These are phyloP conservation scores for Aspergillus neoniger DNA, from an alignment of 2,329 filamentous ascomycete species.

Conservation along the genomic window DNA sequence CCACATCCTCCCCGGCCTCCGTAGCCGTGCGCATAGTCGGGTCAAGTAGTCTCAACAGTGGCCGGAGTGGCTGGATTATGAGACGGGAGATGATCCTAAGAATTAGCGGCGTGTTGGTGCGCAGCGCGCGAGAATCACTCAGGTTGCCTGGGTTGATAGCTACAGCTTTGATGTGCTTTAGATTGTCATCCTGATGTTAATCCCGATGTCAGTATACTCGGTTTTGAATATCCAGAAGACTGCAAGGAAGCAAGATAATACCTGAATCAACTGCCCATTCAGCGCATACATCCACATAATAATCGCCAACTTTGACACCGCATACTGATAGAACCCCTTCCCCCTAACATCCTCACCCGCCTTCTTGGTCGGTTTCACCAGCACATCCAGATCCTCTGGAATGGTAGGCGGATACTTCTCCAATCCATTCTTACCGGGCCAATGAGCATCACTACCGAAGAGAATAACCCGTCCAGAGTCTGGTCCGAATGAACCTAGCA, in stretches of 20 bases:
- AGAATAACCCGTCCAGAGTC: neutral
- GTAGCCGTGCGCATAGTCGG: conserved; percentile 2
- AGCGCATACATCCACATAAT: conserved; percentile 18
- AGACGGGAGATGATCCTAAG: neutral
- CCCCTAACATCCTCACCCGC: neutral
- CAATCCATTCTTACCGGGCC: conserved; percentile 2
- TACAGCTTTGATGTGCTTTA: conserved; percentile 4
- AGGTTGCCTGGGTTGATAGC: conserved; percentile 10
- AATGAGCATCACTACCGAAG: conserved; percentile 4
- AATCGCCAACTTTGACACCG: conserved; percentile 8
- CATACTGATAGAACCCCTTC: conserved; percentile 11
- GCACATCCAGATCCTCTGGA: conserved; percentile 4
- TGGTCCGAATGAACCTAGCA: neutral
- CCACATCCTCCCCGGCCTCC: neutral
- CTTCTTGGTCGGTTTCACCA: conserved; percentile 3
- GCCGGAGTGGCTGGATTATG: neutral
- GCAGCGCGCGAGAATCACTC: neutral
- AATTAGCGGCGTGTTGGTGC: neutral
- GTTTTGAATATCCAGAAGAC: no score
- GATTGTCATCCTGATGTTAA: neutral
- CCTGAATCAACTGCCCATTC: conserved; percentile 7
- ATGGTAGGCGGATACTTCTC: conserved; percentile 10
- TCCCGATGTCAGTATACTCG: no score
- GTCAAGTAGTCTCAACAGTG: neutral
- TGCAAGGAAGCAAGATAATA: neutral